Percentiles rank a stretch among this genome's conserved stretches.
These are phyloP conservation scores for Pichia exigua DNA, from an alignment of 805 yeast genomes.

Conservation along the genomic window DNA sequence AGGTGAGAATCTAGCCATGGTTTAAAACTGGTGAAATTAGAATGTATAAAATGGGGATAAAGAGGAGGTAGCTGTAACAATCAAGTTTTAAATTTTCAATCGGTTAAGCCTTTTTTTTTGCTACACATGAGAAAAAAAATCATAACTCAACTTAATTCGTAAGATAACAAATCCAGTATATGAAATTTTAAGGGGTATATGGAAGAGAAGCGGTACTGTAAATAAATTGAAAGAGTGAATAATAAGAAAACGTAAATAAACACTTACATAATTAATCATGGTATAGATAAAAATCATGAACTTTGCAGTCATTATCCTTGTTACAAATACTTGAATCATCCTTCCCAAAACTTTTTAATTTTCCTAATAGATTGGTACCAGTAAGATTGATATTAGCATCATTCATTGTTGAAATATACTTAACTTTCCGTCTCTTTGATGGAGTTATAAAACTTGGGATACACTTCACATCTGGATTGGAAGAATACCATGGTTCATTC, in stretches of 20 bases:
- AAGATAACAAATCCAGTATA: too few species aligned
- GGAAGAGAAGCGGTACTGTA: too few species aligned
- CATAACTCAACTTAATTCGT: too few species aligned
- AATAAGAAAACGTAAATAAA: too few species aligned
- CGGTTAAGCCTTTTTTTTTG: too few species aligned
- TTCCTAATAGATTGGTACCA: not conserved
- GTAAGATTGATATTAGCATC: not conserved
- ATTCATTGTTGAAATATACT: constrained; percentile 1
- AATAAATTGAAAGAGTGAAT: too few species aligned
- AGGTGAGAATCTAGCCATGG: constrained; percentile 18
- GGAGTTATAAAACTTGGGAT: constrained; percentile 12
- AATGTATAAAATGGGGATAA: not conserved
- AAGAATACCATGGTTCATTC: constrained; percentile 8
- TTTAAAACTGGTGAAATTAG: not conserved
- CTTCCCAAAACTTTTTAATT: not conserved
- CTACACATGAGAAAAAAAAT: too few species aligned
- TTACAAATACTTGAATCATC: not conserved
- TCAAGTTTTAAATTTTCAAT: too few species aligned
- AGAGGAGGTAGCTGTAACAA: too few species aligned
- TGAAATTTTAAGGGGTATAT: too few species aligned
- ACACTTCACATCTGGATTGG: not conserved
- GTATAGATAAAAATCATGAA: not conserved
- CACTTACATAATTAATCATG: not conserved
- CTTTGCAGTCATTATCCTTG: not conserved
- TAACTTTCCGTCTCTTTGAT: constrained; percentile 7